phyloP scores from a whole-genome alignment of 768 basidiomycete species.

The Russula sp. region DNA sequence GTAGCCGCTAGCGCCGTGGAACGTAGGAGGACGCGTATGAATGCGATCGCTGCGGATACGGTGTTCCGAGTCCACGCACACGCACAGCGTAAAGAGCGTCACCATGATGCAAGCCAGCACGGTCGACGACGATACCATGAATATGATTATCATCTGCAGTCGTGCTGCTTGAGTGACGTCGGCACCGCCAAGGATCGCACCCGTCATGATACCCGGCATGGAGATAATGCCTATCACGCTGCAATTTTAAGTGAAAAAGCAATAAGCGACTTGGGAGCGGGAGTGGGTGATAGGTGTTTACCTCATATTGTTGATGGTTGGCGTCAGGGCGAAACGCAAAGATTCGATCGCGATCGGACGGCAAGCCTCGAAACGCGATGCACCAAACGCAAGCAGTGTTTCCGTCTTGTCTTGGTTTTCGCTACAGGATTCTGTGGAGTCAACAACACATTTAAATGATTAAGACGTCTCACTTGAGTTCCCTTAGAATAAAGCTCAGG shows the following conservation, averaged over 20 bases:
- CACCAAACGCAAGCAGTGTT: slow-evolving; percentile 82
- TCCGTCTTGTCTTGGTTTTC: slow-evolving; percentile 87
- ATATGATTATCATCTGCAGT: slow-evolving; percentile 92
- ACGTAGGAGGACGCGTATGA: slow-evolving; percentile 35
- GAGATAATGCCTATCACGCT: slow-evolving; percentile 75
- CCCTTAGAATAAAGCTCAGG: slow-evolving; percentile 65
- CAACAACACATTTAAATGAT: neutral
- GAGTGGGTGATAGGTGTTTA: slow-evolving; percentile 30
- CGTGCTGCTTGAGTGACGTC: slow-evolving; percentile 85
- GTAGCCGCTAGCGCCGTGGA: neutral
- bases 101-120: slow-evolving; percentile 66
- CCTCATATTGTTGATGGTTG: slow-evolving; percentile 87
- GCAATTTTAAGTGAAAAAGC: neutral
- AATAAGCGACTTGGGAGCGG: neutral
- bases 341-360: slow-evolving; percentile 75
- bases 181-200: slow-evolving; percentile 83
- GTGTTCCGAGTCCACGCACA: slow-evolving; percentile 69
- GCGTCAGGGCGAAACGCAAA: slow-evolving; percentile 71
- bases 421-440: slow-evolving; percentile 37
- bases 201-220: slow-evolving; percentile 93
- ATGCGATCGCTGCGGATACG: slow-evolving; percentile 65
- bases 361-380: slow-evolving; percentile 80
- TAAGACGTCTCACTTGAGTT: slow-evolving; percentile 57
- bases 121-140: slow-evolving; percentile 82
- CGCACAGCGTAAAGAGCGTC: slow-evolving; percentile 55